Evolutionary conservation across 805 yeast species (phyloP), one percentile per base, ranked within the genome.

Genomic region (Yarrowia deformans): DNA sequence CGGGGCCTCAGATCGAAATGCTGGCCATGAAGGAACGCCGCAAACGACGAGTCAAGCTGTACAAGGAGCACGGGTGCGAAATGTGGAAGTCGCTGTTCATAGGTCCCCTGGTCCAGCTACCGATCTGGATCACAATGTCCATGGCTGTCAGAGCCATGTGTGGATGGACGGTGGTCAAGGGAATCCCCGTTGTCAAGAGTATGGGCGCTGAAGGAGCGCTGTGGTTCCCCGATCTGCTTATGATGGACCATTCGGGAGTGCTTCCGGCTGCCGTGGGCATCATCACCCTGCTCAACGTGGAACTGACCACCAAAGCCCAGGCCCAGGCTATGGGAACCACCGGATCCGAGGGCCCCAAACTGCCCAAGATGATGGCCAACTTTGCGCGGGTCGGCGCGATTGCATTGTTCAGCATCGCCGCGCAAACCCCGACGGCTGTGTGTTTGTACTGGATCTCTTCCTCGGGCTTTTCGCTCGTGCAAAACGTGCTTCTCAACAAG

Each of bases 371-470:
- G n/a, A 49, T 93, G 43, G 83, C 90, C 68, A 91, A 87, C 71
- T 75, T 90, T 1, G 86, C 96, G 1, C 82, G 97, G 74, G 82
- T 91, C 72, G 87, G 94, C 29, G 86, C 90, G 67, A 87, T 93
- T 1, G 87, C 91, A 72, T 81, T 94, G 78, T 91, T 92, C 89
- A 93, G 92, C 6, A 81, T 93, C 19, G 83, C 97, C 0, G 85
- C 93, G 49, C 95, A 93, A 74, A 96, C 97, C 0, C 97, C 98
- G 0, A 81, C 88, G 37, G 91, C 96, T 0, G 79, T 93, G 43
- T 86, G 89, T 0, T 76, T 92, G n/a, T 94, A 93, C 79, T 94
- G 98, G 99, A 83, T 91, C 39, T 87, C 94, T 56, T 92, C 97
- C 0, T 93, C 92, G 75, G 73, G 84, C 4, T 93, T 83, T 75